Evolutionary conservation across 192 early-diverging fungal species (phyloP), one percentile per base, ranked within the genome.

Genomic region (Entomortierella parvispora): DNA sequence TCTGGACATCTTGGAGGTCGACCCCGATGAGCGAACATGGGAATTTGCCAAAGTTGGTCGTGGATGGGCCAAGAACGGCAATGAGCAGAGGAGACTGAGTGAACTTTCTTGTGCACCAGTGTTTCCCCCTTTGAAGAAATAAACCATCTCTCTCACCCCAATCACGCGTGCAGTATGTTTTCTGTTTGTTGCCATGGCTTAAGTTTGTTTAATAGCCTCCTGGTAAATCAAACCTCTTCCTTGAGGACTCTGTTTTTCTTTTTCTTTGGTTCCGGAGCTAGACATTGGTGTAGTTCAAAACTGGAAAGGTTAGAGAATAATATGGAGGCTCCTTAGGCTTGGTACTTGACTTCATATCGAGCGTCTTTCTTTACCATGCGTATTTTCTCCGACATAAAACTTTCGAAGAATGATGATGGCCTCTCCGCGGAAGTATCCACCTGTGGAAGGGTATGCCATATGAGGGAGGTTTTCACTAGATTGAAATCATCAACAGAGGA

Each of bases 341-440:
- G 20, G 44, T 20, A 67, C 34, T 53, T 7, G n/a, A 37, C 32
- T 40, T 22, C 15, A 60, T 31, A 40, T 22, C 15, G 32, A 4
- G 33, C n/a, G 31, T 48, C 18, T 28, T 4, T 2, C 53, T 65
- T 67, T 85, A 93, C 93, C 97, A 81, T 91, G 79, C 7, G 86
- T 80, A 65, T 99, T 99, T 65, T 99, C 96, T 33, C 91, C 84
- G 14, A 99, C 80, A 82, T 98, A 99, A 69, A 99, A 99, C 69
- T 88, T 89, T 31, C 97, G 81, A 40, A 99, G 80, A 51, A 97
- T 69, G 45, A 95, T 75, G 34, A 99, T 90, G 17, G 96, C 94
- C 71, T 98, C 92, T 28, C 94, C 92, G 34, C 83, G 69, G 40
- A 80, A 88, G 51, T 88, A 85, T 9, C 96, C 96, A 20, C 88